phyloP scores from a whole-genome alignment of 345 rosid species.

The Moringa oleifera region DNA sequence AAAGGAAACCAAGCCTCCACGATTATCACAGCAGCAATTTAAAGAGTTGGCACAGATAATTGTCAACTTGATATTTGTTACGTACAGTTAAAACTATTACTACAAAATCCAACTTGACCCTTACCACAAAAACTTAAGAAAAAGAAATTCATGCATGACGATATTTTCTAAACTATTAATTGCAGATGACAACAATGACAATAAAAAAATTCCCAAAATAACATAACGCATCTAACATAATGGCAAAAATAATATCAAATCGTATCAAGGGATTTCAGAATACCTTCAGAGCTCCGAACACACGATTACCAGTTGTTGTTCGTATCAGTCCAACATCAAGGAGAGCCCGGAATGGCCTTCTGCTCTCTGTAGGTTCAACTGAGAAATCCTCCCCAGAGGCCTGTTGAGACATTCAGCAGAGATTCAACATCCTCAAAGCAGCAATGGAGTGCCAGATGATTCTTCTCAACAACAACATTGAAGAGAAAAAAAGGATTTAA shows the following conservation, averaged over 20 bases:
- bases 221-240: too few relatives aligned
- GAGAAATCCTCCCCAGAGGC: constrained; percentile 86
- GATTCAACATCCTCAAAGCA: not conserved
- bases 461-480: not conserved
- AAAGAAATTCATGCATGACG: too few relatives aligned
- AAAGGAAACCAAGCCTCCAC: not conserved
- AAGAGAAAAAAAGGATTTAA: not conserved
- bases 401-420: constrained; percentile 21
- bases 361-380: constrained; percentile 63
- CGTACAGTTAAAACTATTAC: too few relatives aligned
- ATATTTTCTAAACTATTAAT: too few relatives aligned
- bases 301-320: constrained; percentile 75
- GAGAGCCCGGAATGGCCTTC: constrained; percentile 83
- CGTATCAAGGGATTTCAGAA: not conserved
- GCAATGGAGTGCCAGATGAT: too few relatives aligned
- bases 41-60: too few relatives aligned
- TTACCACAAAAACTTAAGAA: too few relatives aligned
- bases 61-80: too few relatives aligned
- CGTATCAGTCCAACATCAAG: constrained; percentile 75
- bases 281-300: constrained; percentile 76
- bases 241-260: too few relatives aligned
- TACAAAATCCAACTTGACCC: too few relatives aligned
- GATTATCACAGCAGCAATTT: not conserved
- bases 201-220: too few relatives aligned
- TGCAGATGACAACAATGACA: too few relatives aligned